Evolutionary conservation across 2,329 filamentous ascomycete species (phyloP).

Genomic region (Salinomyces thailandicus): DNA sequence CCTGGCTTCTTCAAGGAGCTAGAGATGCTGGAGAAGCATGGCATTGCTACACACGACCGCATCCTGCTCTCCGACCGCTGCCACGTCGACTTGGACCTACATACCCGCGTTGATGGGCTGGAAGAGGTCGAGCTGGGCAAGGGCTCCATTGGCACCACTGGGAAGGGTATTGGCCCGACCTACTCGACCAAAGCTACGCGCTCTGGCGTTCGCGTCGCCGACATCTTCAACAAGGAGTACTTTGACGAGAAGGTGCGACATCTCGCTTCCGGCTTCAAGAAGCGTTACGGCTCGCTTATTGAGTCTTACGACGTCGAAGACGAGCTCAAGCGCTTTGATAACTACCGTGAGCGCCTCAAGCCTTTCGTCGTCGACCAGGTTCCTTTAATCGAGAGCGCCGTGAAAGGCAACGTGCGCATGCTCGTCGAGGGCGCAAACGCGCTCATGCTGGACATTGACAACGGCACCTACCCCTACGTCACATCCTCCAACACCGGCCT

Average conservation of each 20-base stretch:
- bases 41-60: slow-evolving; percentile 47
- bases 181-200: slow-evolving; percentile 56
- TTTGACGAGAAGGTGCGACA: slow-evolving; percentile 58
- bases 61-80: slow-evolving; percentile 55
- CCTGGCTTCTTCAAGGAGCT: slow-evolving; percentile 58
- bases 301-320: slow-evolving; percentile 57
- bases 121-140: slow-evolving; percentile 44
- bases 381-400: slow-evolving; percentile 51
- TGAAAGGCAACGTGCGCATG: slow-evolving; percentile 49
- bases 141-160: slow-evolving; percentile 41
- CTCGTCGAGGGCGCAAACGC: slow-evolving; percentile 60
- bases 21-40: slow-evolving; percentile 49
- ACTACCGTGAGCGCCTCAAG: slow-evolving; percentile 47
- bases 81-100: slow-evolving; percentile 55
- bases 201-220: slow-evolving; percentile 54
- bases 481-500: slow-evolving; percentile 51
- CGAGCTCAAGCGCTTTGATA: slow-evolving; percentile 53
- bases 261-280: slow-evolving; percentile 53
- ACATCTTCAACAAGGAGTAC: slow-evolving; percentile 55
- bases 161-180: slow-evolving; percentile 42
- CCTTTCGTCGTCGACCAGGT: slow-evolving; percentile 58
- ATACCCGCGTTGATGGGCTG: slow-evolving; percentile 57
- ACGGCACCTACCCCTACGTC: slow-evolving; percentile 52
- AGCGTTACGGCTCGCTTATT: slow-evolving; percentile 57
- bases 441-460: slow-evolving; percentile 57